Evolutionary conservation across 2,329 filamentous ascomycete species (phyloP), one percentile per base, ranked within the genome.

Genomic region (Sporothrix euskadiensis): DNA sequence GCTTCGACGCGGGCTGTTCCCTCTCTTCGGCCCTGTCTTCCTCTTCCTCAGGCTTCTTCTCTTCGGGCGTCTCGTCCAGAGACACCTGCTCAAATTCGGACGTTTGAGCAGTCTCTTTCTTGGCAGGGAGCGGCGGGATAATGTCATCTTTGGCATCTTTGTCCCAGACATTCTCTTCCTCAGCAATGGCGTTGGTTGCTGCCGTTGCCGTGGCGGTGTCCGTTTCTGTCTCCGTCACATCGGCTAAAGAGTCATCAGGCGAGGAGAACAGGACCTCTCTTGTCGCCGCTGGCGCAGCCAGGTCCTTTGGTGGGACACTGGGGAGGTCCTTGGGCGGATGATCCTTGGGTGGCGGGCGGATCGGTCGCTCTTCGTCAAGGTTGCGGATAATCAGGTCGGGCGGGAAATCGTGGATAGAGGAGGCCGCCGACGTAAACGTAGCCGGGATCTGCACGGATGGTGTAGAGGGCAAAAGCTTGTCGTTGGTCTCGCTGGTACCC

Each of bases 331-430:
- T 63, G 32, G 61, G 61, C 19, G 61, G 41, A 4, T 30, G 4
- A 12, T 47, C 63, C 54, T 56, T 72, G 10, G 39, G 59, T 39
- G 54, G 59, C 30, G 57, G 71, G 44, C 39, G 52, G 6, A 49
- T n/a, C 26, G 61, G 69, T 35, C 26, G 66, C 52, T 76, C 75
- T 9, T 75, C 74, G 56, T 76, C 75, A 2, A 76, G 72, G 30
- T 76, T 76, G 70, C 75, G 75, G 44, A 75, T 72, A 41, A 73
- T 65, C 5, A 75, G 52, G 22, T 74, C 70, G 16, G 73, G 71
- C 32, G 73, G 73, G 7, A 74, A 75, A 26, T 72, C 72, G 32
- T 73, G 49, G 3, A 54, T 6, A 22, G 63, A 69, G 22, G 52
- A 26, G 12, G 22, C 12, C 7, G 49, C 26, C 14, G 71, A 61